Conservation (phyloP, 208 protist genomes). For the Acanthamoeba polyphaga region DNA sequence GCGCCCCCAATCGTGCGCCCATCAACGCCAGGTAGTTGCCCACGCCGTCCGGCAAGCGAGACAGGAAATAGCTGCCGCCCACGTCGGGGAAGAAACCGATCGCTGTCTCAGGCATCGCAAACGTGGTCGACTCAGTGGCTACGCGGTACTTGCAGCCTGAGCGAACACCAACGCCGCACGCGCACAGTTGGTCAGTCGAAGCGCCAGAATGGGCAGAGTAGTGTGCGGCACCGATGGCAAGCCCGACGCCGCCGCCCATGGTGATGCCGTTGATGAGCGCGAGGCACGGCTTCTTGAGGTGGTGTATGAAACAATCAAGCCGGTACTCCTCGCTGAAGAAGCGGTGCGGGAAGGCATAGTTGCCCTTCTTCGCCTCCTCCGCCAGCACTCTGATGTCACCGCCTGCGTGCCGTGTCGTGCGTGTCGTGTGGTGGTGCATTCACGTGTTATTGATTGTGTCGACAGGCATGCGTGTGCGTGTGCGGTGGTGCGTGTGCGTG, state of each 20-base stretch:
- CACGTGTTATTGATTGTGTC: slow-evolving; percentile 54
- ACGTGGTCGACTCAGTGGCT: slow-evolving; percentile 87
- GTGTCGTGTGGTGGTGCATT: background rate
- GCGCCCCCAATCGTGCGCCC: slow-evolving; percentile 81
- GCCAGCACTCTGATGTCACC: slow-evolving; percentile 51
- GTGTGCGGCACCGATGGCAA: slow-evolving; percentile 86
- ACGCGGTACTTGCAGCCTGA: slow-evolving; percentile 78
- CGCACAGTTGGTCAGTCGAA: background rate
- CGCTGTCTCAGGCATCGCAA: slow-evolving; percentile 88
- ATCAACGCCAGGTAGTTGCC: slow-evolving; percentile 87
- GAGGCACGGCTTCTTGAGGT: slow-evolving; percentile 70
- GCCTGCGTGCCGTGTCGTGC: background rate
- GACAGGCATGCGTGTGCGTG: background rate
- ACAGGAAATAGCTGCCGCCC: slow-evolving; percentile 83
- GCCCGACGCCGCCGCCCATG: slow-evolving; percentile 88
- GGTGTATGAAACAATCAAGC: slow-evolving; percentile 82
- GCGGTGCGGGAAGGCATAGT: background rate
- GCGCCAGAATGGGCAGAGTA: background rate
- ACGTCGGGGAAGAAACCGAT: slow-evolving; percentile 91
- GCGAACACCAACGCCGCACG: background rate
- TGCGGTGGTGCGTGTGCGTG: too few relatives aligned
- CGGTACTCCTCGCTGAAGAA: slow-evolving; percentile 90
- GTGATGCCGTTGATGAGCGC: slow-evolving; percentile 79
- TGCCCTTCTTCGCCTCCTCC: background rate
- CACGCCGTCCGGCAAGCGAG: slow-evolving; percentile 40